A percentile compares a stretch with the other conserved stretches of the same genome.
Evolutionary conservation across 192 early-diverging fungal genomes (phyloP).

Genomic region (Gamsiella multidivaricata): DNA sequence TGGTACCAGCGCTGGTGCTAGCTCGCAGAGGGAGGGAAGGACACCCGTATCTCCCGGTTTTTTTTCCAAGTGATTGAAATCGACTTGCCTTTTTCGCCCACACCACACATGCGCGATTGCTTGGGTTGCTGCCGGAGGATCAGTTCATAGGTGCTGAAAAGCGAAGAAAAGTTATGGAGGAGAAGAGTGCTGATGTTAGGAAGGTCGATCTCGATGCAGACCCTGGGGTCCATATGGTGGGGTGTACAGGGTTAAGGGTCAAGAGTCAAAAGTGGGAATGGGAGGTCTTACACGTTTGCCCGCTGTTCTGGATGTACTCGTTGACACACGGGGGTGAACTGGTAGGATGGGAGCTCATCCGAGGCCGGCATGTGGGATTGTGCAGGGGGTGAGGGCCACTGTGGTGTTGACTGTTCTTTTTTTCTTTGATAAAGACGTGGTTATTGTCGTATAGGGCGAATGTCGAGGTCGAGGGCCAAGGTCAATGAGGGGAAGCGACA

Average conservation of each 20-base stretch:
- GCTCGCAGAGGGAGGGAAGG: no score
- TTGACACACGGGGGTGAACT: slow-evolving; percentile 52
- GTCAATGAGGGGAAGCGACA: no score
- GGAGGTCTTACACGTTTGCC: slow-evolving; percentile 51
- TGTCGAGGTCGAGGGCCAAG: no score
- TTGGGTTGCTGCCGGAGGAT: slow-evolving; percentile 88
- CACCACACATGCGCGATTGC: slow-evolving; percentile 92
- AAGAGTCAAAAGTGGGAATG: not conserved
- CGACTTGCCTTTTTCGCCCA: slow-evolving; percentile 90
- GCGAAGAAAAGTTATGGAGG: not conserved
- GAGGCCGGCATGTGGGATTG: slow-evolving; percentile 35
- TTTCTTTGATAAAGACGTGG: no score
- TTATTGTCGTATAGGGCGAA: no score
- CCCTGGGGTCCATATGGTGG: no score
- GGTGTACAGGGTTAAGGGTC: no score
- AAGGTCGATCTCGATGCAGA: no score
- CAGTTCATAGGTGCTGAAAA: slow-evolving; percentile 63
- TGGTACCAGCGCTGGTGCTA: no score
- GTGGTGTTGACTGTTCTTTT: not conserved
- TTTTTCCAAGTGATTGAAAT: not conserved
- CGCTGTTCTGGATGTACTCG: slow-evolving; percentile 59
- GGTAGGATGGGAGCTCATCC: slow-evolving; percentile 45
- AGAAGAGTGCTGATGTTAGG: not conserved
- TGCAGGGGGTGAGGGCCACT: not conserved
- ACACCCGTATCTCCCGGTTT: not conserved